Conservation (phyloP, 2,329 filamentous ascomycete genomes). For the Aspergillus eucalypticola region DNA sequence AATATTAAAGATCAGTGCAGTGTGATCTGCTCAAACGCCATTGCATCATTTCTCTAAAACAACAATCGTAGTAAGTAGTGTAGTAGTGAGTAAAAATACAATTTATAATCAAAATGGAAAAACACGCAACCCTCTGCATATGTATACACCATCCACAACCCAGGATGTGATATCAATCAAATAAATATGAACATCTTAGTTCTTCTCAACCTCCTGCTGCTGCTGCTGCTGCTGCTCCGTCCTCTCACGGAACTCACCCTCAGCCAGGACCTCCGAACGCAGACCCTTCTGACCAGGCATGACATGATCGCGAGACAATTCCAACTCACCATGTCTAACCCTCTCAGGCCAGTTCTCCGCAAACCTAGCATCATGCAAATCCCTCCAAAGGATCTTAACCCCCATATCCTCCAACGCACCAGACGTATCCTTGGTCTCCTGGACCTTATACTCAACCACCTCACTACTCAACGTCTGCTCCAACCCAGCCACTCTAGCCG, state of each 20-base stretch:
- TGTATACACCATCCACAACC: constrained; percentile 1
- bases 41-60: constrained; percentile 17
- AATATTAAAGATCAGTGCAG: background rate
- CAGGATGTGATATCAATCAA: constrained; percentile 18
- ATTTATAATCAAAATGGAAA: constrained; percentile 17
- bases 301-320: constrained; percentile 37
- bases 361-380: constrained; percentile 46
- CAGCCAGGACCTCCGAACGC: constrained; percentile 26
- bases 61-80: constrained; percentile 1
- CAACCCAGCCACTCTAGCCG: constrained; percentile 25
- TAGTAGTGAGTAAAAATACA: constrained; percentile 27
- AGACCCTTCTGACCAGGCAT: constrained; percentile 34
- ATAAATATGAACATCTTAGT: constrained; percentile 5
- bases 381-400: constrained; percentile 50
- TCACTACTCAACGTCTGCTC: constrained; percentile 20
- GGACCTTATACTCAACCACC: constrained; percentile 31
- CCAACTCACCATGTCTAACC: constrained; percentile 46
- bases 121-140: constrained; percentile 2
- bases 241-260: constrained; percentile 29
- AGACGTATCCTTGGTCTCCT: constrained; percentile 25
- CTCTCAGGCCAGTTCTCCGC: constrained; percentile 46
- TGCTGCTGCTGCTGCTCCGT: constrained; percentile 12
- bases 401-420: constrained; percentile 27
- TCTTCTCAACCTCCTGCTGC: constrained; percentile 4
- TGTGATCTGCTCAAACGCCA: constrained; percentile 21